A percentile compares a stretch with the other conserved stretches of the same genome.
phyloP scores from a whole-genome alignment of 306 rosid genomes.

The Cucurbita moschata region DNA sequence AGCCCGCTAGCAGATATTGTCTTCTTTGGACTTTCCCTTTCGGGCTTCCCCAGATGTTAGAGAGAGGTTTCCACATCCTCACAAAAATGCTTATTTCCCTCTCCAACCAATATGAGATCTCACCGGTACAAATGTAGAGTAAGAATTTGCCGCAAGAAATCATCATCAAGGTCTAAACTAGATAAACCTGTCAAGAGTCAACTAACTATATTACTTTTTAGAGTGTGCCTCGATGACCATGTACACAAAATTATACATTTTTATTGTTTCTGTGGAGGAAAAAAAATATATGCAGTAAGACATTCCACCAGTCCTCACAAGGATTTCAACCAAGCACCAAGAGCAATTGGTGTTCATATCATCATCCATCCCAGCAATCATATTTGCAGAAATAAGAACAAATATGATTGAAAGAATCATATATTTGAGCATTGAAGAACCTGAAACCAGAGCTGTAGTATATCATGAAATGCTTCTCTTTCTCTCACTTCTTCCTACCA shows the following conservation, averaged over 20 bases:
- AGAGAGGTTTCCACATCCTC: too few species aligned
- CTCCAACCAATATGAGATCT: too few species aligned
- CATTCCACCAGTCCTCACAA: background rate
- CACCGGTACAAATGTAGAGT: background rate
- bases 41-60: too few species aligned
- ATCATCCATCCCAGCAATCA: background rate
- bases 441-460: background rate
- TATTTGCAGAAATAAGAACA: conserved; percentile 2
- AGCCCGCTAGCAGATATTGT: too few species aligned
- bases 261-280: background rate
- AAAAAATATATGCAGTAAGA: background rate
- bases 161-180: background rate
- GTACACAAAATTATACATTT: background rate
- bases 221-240: background rate
- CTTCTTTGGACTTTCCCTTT: too few species aligned
- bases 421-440: background rate
- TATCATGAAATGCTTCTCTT: background rate
- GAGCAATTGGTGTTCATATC: background rate
- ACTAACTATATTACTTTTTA: background rate
- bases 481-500: background rate
- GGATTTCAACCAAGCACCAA: background rate
- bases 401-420: conserved; percentile 2
- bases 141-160: background rate
- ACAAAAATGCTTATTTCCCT: too few species aligned
- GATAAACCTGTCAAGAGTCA: background rate